These are phyloP conservation scores for Pichia kudriavzevii DNA, from an alignment of 1,139 yeast genomes.

Conservation along the genomic window DNA sequence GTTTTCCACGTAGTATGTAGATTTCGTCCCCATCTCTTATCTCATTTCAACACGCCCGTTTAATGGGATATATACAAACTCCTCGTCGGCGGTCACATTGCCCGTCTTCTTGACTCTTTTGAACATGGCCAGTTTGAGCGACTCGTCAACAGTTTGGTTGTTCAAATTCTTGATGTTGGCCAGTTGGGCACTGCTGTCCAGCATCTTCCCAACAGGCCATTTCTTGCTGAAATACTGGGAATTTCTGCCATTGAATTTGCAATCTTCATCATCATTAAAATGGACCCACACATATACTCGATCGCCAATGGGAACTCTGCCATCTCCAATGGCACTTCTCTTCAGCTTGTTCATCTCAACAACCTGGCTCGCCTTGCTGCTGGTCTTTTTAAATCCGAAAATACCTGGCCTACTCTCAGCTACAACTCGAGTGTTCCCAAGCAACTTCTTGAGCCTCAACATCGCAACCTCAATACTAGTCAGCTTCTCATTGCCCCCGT, in stretches of 20 bases:
- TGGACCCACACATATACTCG: slow-evolving; percentile 58
- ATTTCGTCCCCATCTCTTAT: slow-evolving; percentile 45
- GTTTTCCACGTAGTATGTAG: slow-evolving; percentile 49
- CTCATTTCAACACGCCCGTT: slow-evolving; percentile 38
- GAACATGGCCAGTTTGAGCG: slow-evolving; percentile 42
- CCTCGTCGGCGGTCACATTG: slow-evolving; percentile 17
- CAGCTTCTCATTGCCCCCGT: slow-evolving; percentile 11
- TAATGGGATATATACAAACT: slow-evolving; percentile 29
- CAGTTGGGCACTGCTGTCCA: slow-evolving; percentile 58
- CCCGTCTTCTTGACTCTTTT: slow-evolving; percentile 27
- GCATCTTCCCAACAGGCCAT: slow-evolving; percentile 73
- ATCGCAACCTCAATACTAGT: slow-evolving; percentile 16
- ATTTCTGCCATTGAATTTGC: slow-evolving; percentile 24
- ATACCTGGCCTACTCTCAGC: background rate
- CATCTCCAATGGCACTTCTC: slow-evolving; percentile 62
- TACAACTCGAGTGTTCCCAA: slow-evolving; percentile 4
- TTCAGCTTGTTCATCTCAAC: slow-evolving; percentile 38
- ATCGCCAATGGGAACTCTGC: slow-evolving; percentile 44
- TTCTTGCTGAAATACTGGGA: slow-evolving; percentile 29
- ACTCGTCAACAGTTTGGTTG: slow-evolving; percentile 38
- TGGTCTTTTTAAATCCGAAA: background rate
- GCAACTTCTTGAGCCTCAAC: slow-evolving; percentile 12
- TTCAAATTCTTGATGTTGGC: slow-evolving; percentile 51
- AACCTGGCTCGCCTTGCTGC: slow-evolving; percentile 13
- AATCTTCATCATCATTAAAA: slow-evolving; percentile 32